Evolutionary conservation across 148 eudicot species (phyloP).

Genomic region (Mesembryanthemum crystallinum): DNA sequence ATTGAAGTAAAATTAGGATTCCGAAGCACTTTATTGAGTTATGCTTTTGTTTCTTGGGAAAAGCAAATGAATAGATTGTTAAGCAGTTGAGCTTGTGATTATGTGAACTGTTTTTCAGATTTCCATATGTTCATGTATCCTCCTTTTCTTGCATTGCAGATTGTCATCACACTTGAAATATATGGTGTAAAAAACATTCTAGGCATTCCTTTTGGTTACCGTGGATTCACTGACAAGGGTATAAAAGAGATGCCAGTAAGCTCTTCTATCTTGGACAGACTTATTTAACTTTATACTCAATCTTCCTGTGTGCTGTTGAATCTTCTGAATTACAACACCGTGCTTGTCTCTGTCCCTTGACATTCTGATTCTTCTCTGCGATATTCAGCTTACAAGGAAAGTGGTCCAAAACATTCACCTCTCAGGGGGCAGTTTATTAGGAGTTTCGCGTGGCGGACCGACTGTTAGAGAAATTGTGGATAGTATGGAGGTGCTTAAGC

Average conservation of each 20-base stretch:
- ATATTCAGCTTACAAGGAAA: constrained; percentile 73
- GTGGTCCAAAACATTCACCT: constrained; percentile 96
- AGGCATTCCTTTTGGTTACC: constrained; percentile 96
- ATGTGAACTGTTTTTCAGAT: not conserved
- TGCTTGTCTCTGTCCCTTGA: constrained; percentile 7
- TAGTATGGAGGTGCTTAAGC: constrained; percentile 67
- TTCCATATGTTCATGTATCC: not conserved
- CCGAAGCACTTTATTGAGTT: not conserved
- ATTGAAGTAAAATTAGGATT: not conserved
- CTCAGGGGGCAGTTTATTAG: constrained; percentile 95
- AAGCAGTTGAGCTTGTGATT: not conserved
- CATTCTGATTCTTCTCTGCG: not conserved
- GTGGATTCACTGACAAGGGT: constrained; percentile 78
- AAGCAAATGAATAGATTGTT: not conserved
- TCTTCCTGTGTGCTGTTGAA: constrained; percentile 1
- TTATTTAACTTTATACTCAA: not conserved
- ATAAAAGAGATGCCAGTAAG: constrained; percentile 79
- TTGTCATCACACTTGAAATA: constrained; percentile 95
- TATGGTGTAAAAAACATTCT: constrained; percentile 93
- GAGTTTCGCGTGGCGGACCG: constrained; percentile 98
- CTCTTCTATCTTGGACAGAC: not conserved
- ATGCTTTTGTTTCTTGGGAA: not conserved
- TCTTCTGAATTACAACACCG: not conserved
- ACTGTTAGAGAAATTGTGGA: constrained; percentile 76
- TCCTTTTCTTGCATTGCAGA: constrained; percentile 54